Evolutionary conservation across 225 moss, liverwort and hornwort species (phyloP), one percentile per base, ranked within the genome.

Genomic region (Anthoceros angustus): DNA sequence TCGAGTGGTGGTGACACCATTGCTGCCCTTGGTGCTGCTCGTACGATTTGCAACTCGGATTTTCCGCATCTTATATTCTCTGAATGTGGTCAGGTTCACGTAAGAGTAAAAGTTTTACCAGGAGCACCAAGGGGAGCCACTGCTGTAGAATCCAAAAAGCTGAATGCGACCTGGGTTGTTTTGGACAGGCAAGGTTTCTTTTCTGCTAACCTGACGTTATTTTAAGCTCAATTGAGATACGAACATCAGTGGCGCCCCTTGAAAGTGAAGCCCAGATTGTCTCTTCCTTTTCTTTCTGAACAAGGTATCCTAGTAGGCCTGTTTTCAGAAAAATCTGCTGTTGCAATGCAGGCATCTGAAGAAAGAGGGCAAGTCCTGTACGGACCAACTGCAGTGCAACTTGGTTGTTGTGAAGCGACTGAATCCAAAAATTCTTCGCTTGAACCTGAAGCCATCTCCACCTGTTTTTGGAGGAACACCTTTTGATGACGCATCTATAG

Each of bases 121-220:
- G 69, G 62, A 67, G 73, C 71, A 68, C 68, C 77, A 68, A 77
- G 80, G 71, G 84, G 78, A 60, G 74, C 81, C 38, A 62, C 70
- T 50, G 76, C 78, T 3, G 71, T 40, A 23, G 84, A 81, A 72
- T 80, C 84, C 6, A 76, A 61, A 66, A 76, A 67, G 68, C 55
- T 81, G 20, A 78, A 80, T 67, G 84, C 84, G 20, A 81, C 84
- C 7, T 84, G 84, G 84, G 81, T 84, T 69, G 81, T 84, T 21
- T 70, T 84, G 69, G 84, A 84, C 64, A 84, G 70, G 84, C 77
- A 69, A 68, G 78, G 24, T n/a, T 1, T 62, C 18, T 62, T 63
- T 11, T 25, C 38, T 60, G 11, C 38, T 39, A 26, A 25, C 18
- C 9, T n/a, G n/a, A 68, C 25, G 14, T 12, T 26, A 18, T 32